Evolutionary conservation across 2,329 filamentous ascomycete species (phyloP).

Genomic region (Aulographum hederae): DNA sequence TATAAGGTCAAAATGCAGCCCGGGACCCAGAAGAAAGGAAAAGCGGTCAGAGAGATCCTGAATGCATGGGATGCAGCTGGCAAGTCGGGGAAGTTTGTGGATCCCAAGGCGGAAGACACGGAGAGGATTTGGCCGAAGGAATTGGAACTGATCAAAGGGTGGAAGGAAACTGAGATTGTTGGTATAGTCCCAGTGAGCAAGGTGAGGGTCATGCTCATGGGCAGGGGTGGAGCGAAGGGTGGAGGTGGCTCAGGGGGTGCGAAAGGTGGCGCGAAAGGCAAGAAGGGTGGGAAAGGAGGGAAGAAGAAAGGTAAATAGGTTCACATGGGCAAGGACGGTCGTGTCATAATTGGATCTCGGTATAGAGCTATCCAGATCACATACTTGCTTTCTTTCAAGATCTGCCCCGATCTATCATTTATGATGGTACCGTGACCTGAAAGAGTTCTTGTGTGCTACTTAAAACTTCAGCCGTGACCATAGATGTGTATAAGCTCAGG

Average conservation of each 20-base stretch:
- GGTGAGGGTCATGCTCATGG: constrained; percentile 59
- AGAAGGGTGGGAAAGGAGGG: constrained; percentile 12
- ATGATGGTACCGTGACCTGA: too few relatives aligned
- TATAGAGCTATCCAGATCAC: too few relatives aligned
- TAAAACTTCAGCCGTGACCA: too few relatives aligned
- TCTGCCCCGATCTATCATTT: too few relatives aligned
- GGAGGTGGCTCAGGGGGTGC: constrained; percentile 11
- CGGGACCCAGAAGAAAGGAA: constrained; percentile 78
- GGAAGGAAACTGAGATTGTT: constrained; percentile 68
- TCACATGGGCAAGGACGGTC: too few relatives aligned
- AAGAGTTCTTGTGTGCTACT: too few relatives aligned
- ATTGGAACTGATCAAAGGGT: constrained; percentile 61
- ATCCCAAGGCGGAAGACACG: constrained; percentile 29
- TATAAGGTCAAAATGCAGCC: constrained; percentile 94
- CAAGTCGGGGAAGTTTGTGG: constrained; percentile 24
- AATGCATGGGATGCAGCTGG: constrained; percentile 57
- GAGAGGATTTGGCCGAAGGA: constrained; percentile 76
- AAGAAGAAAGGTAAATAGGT: too few relatives aligned
- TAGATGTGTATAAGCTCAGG: too few relatives aligned
- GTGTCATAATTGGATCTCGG: too few relatives aligned
- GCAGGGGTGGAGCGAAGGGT: constrained; percentile 26
- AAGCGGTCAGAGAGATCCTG: constrained; percentile 82
- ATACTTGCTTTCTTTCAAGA: too few relatives aligned
- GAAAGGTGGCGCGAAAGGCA: constrained; percentile 21
- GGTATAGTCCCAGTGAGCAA: constrained; percentile 67